Base-by-base conservation (phyloP, 345 rosid genomes). In the Trapa bicornis region DNA sequence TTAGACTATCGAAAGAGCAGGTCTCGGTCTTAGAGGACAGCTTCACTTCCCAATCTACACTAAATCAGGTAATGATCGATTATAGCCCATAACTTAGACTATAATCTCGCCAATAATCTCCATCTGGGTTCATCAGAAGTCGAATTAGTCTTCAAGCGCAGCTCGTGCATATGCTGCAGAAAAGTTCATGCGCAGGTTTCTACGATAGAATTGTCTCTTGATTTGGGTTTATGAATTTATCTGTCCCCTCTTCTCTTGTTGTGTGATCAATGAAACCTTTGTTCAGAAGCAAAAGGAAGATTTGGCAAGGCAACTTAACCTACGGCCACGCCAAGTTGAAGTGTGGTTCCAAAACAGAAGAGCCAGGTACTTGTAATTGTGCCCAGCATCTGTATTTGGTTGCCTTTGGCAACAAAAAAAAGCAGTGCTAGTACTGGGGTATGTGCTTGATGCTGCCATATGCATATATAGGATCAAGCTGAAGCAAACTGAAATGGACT, bases 271-370 rank as follows among this genome's bases (percentile, higher is more conserved):
- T 50, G 56, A 58, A 32, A 58, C 29, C 29, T 22, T 58, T 58
- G 63, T 32, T 22, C 38, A 72, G 75, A 66, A 67, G 41, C 75
- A 72, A 47, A 72, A 72, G 75, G 66, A 72, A 16, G 70, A 66
- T 58, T 36, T 72, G 70, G 75, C 75, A 9, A 60, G 39, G 11
- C 69, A 33, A 11, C 56, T 72, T n/a, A 72, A 53, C 52, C 75
- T 72, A 22, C 70, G 74, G 38, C 74, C 70, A 4, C 65, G 70
- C 37, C 75, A 66, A 72, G 70, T 72, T 60, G 75, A 72, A 61
- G 75, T 72, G n/a, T 72, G 75, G 75, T 72, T 72, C 65, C 75
- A 72, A 61, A 72, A 72, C 22, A 60, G 75, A 45, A 72, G 70
- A 58, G 75, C 70, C 53, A 72, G 75, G 75, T 72, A 32, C 29